phyloP scores from a whole-genome alignment of 2,329 filamentous ascomycete species.

The Fusarium haematococcum region DNA sequence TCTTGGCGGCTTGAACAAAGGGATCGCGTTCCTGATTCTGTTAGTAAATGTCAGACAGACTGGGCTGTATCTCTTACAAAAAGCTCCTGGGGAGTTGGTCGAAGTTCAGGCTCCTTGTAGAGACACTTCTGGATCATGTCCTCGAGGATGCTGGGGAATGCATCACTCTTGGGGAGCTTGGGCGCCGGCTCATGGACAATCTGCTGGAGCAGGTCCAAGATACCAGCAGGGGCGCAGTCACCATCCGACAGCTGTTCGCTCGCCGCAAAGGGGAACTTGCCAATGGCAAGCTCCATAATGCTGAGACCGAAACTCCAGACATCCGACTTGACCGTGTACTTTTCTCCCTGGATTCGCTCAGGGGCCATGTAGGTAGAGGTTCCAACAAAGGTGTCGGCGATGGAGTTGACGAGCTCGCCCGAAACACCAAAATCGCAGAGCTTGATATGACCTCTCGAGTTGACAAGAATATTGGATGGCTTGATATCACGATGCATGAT shows the following conservation, averaged over 20 bases:
- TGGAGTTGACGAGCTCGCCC: conserved; percentile 95
- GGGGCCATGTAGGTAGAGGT: conserved; percentile 99
- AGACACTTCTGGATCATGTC: conserved; percentile 98
- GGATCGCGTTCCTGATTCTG: conserved; percentile 83
- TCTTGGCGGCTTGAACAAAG: conserved; percentile 95
- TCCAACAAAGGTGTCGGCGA: conserved; percentile 97
- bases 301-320: conserved; percentile 98
- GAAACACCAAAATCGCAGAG: conserved; percentile 99
- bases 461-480: conserved; percentile 96
- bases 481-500: conserved; percentile 99
- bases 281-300: conserved; percentile 97
- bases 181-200: conserved; percentile 97
- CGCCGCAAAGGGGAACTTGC: conserved; percentile 92
- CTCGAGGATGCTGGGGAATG: conserved; percentile 93
- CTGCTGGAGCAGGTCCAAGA: conserved; percentile 94
- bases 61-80: conserved; percentile 72
- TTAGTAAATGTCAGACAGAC: conserved; percentile 20
- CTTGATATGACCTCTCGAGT: conserved; percentile 94
- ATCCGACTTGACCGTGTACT: conserved; percentile 97
- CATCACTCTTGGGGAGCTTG: conserved; percentile 94
- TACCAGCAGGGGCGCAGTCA: conserved; percentile 89
- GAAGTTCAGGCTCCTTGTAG: conserved; percentile 86
- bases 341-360: conserved; percentile 95
- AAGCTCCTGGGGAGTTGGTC: conserved; percentile 92
- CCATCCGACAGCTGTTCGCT: conserved; percentile 78